phyloP scores from a whole-genome alignment of 768 basidiomycete species.

The Tylopilus sp. region DNA sequence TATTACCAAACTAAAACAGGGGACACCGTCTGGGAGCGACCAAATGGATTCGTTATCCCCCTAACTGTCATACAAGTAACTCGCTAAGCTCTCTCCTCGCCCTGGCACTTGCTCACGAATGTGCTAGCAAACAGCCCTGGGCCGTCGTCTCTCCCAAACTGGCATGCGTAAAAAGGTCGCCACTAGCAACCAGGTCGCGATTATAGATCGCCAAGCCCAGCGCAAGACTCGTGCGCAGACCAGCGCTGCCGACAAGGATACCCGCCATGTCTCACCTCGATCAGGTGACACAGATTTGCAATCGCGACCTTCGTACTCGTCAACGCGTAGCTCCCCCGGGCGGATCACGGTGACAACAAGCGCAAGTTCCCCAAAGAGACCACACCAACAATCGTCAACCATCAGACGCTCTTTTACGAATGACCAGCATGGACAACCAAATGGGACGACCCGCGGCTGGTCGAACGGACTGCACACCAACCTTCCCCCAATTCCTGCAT shows the following conservation, averaged over 20 bases:
- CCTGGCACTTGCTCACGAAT: slow-evolving; percentile 6
- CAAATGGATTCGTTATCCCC: slow-evolving; percentile 86
- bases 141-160: slow-evolving; percentile 63
- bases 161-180: slow-evolving; percentile 31
- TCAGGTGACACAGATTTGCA: slow-evolving; percentile 25
- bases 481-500: slow-evolving; percentile 65
- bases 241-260: slow-evolving; percentile 32
- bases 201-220: slow-evolving; percentile 30
- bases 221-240: slow-evolving; percentile 38
- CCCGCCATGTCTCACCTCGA: slow-evolving; percentile 30
- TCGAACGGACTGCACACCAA: slow-evolving; percentile 34
- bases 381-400: slow-evolving; percentile 20
- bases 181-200: slow-evolving; percentile 10
- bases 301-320: slow-evolving; percentile 30
- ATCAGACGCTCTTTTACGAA: slow-evolving; percentile 33
- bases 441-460: slow-evolving; percentile 29
- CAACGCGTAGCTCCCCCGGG: slow-evolving; percentile 33
- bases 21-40: slow-evolving; percentile 92
- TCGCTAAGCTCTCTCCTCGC: slow-evolving; percentile 2
- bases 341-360: slow-evolving; percentile 23
- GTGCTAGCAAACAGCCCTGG: slow-evolving; percentile 64
- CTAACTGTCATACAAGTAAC: slow-evolving; percentile 81
- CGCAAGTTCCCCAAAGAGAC: slow-evolving; percentile 26
- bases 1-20: slow-evolving; percentile 93
- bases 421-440: slow-evolving; percentile 25